Percentiles rank a stretch among this genome's conserved stretches.
Conservation (phyloP, 768 basidiomycete genomes). For the Galerina marginata region DNA sequence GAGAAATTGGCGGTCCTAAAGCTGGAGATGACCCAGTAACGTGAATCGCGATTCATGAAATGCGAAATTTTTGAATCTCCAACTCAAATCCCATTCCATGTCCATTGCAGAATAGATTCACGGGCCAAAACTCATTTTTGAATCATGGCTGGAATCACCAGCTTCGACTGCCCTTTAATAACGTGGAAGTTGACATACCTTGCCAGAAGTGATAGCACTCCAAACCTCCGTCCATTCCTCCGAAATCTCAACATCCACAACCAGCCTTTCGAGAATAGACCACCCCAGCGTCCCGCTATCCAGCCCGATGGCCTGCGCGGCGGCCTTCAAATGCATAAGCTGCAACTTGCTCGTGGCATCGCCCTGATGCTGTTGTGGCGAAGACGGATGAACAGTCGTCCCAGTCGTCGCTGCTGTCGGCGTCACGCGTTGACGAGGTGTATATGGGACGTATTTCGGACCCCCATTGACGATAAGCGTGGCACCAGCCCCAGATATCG, state of each 20-base stretch:
- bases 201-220: conserved; percentile 64
- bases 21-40: too few relatives aligned
- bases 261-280: conserved; percentile 77
- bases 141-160: too few relatives aligned
- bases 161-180: neutral
- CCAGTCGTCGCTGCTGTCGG: conserved; percentile 53
- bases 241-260: conserved; percentile 49
- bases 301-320: conserved; percentile 70
- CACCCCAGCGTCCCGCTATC: conserved; percentile 71
- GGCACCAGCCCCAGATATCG: conserved; percentile 10
- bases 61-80: too few relatives aligned
- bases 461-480: conserved; percentile 23
- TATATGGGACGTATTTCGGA: conserved; percentile 76
- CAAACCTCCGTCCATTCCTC: conserved; percentile 78
- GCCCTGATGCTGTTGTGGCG: conserved; percentile 53
- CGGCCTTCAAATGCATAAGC: conserved; percentile 74
- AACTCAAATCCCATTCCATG: too few relatives aligned
- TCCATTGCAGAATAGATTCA: too few relatives aligned
- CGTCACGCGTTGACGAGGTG: conserved; percentile 66
- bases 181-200: conserved; percentile 48
- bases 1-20: too few relatives aligned
- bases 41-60: too few relatives aligned
- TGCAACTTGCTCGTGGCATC: conserved; percentile 74
- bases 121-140: too few relatives aligned
- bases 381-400: conserved; percentile 52